Evolutionary conservation across 768 basidiomycete genomes (phyloP), one percentile per base, ranked within the genome.

Genomic region (Leccinum disarticulatum): DNA sequence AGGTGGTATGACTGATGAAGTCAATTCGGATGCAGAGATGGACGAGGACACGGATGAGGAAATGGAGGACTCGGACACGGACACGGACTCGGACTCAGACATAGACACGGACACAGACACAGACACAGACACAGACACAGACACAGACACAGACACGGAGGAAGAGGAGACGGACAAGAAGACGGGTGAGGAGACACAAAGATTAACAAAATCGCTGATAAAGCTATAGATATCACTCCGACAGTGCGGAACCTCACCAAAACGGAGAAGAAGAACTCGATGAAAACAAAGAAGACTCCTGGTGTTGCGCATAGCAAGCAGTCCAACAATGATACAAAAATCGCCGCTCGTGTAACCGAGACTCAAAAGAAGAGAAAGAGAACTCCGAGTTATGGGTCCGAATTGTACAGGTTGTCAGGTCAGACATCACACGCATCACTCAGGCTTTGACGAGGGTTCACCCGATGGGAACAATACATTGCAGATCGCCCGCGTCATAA

Each of bases 401-500:
- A 10, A n/a, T 28, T 17, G 10, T 25, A 10, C 14, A 41, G 28
- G 8, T 51, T 48, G 19, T 43, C 19, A 52, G 61, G 38, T 53
- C 59, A 59, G 61, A 51, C 66, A 60, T 62, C 43, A 22, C 22
- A 22, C 22, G 22, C 22, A 22, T n/a, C 43, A 55, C 50, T 58
- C 58, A 95, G 93, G 93, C 13, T 95, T 95, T 67, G 91, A 94
- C 65, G 87, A 91, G 59, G 96, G 96, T 33, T 95, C 93, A 57
- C 95, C 95, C 19, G 94, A 97, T 79, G 91, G 94, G 28, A 77
- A 90, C 66, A 95, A 98, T 77, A 95, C 95, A 14, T 73, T 98
- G 59, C 84, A 88, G 61, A 74, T 97, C 52, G 93, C 88, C 17
- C 82, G 96, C 27, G 70, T 80, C 59, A 97, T 98, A 67, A 93